Evolutionary conservation across 306 rosid genomes (phyloP).

Genomic region (Cicer cuneatum): DNA sequence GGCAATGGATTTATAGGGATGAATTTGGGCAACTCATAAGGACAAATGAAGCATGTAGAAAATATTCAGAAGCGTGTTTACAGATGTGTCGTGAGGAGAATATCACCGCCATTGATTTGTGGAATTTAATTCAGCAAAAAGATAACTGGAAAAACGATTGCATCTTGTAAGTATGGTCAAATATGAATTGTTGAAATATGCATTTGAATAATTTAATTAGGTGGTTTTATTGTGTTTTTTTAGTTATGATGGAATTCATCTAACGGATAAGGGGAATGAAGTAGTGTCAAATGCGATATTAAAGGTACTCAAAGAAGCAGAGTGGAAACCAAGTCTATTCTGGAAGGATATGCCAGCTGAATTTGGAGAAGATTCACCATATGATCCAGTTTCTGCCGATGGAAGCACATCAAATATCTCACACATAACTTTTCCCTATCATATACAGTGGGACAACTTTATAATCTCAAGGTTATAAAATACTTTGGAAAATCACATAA

Average conservation of each 20-base stretch:
- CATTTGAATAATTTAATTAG: background rate
- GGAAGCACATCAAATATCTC: conserved; percentile 49
- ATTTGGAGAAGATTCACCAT: conserved; percentile 58
- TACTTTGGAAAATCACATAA: background rate
- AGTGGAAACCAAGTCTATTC: conserved; percentile 67
- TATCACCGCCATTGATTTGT: conserved; percentile 62
- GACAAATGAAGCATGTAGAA: conserved; percentile 51
- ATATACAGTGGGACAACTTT: conserved; percentile 20
- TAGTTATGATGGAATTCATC: conserved; percentile 83
- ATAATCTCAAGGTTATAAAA: background rate
- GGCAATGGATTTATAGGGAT: too few species aligned
- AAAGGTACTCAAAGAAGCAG: conserved; percentile 60
- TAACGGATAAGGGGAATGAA: conserved; percentile 63
- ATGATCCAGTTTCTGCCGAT: conserved; percentile 40
- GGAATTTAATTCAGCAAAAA: conserved; percentile 57
- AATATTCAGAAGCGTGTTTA: conserved; percentile 70
- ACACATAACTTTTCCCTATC: background rate
- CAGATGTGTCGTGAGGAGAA: conserved; percentile 61
- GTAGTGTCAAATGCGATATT: conserved; percentile 58
- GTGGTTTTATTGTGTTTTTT: conserved; percentile 19
- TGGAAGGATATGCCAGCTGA: conserved; percentile 60
- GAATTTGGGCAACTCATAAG: too few species aligned
- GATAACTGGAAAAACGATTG: conserved; percentile 62
- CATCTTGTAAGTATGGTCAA: conserved; percentile 58
- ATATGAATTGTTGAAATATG: background rate